Conservation (phyloP, 2,329 filamentous ascomycete species). For the Diaporthe vexans region DNA sequence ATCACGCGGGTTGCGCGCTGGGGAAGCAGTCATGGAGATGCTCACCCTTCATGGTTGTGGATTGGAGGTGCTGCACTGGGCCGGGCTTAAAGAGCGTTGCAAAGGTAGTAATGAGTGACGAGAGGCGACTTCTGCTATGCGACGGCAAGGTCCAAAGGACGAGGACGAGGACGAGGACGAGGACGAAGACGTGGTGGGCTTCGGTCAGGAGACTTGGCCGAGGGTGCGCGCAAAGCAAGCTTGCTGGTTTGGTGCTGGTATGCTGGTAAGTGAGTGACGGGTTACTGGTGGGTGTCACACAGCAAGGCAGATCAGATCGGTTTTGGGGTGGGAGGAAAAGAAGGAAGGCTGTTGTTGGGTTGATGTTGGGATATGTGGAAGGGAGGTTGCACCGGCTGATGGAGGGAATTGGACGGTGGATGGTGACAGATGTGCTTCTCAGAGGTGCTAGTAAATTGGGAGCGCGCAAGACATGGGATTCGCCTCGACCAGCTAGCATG, state of each 20-base stretch:
- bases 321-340: neutral
- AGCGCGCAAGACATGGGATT: constrained; percentile 21
- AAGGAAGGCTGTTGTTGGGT: constrained; percentile 11
- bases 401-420: neutral
- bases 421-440: constrained; percentile 27
- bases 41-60: constrained; percentile 42
- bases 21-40: neutral
- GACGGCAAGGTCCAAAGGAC: neutral
- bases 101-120: constrained; percentile 25
- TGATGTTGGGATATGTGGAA: constrained; percentile 23
- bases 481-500: neutral
- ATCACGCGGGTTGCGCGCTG: neutral
- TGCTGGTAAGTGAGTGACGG: constrained; percentile 15
- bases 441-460: neutral
- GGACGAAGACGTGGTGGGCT: too few species aligned
- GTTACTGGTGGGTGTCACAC: constrained; percentile 9
- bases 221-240: neutral
- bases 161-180: neutral
- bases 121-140: constrained; percentile 32
- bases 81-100: constrained; percentile 35
- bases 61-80: neutral
- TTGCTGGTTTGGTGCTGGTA: constrained; percentile 1
- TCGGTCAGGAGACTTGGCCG: too few species aligned
- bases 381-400: constrained; percentile 1
- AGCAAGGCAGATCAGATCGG: constrained; percentile 8